phyloP scores from a whole-genome alignment of 169 alveolate species.

The Amoebophrya sp. region DNA sequence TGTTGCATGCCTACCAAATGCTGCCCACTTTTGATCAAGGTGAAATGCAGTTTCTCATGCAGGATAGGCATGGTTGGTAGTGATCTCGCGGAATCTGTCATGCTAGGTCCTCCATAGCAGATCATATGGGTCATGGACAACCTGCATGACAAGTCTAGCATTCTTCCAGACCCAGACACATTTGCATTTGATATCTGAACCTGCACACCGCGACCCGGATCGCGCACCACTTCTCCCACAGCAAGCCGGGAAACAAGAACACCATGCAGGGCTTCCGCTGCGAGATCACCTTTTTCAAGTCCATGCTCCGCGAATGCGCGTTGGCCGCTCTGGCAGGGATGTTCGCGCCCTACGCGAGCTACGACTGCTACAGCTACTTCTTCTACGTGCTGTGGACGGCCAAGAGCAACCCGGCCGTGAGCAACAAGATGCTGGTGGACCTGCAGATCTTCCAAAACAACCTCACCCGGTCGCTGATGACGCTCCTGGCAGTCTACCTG shows the following conservation, averaged over 20 bases:
- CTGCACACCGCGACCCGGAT: neutral
- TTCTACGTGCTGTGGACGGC: neutral
- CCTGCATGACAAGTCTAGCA: too few relatives aligned
- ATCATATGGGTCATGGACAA: too few relatives aligned
- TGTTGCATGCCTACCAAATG: too few relatives aligned
- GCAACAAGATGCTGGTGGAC: neutral
- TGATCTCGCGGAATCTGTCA: too few relatives aligned
- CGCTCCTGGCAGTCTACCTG: neutral
- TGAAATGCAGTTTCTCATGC: too few relatives aligned
- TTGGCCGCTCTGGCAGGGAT: neutral
- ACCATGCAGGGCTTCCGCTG: neutral
- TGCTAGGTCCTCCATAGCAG: too few relatives aligned
- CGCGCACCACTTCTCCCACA: neutral
- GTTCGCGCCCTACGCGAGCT: slow-evolving; percentile 25
- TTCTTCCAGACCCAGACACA: too few relatives aligned
- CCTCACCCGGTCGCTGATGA: neutral
- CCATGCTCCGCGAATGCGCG: neutral
- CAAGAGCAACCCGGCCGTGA: neutral
- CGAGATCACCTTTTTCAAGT: neutral
- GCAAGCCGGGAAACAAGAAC: neutral
- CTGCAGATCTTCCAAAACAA: neutral
- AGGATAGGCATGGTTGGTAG: too few relatives aligned
- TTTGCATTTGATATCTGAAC: neutral
- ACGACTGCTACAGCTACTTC: neutral
- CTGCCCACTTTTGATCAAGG: too few relatives aligned